Percentiles rank a stretch among this genome's conserved stretches.
These are phyloP conservation scores for Fraxinus cuspidata DNA, from an alignment of 257 asterid genomes.

Conservation along the genomic window DNA sequence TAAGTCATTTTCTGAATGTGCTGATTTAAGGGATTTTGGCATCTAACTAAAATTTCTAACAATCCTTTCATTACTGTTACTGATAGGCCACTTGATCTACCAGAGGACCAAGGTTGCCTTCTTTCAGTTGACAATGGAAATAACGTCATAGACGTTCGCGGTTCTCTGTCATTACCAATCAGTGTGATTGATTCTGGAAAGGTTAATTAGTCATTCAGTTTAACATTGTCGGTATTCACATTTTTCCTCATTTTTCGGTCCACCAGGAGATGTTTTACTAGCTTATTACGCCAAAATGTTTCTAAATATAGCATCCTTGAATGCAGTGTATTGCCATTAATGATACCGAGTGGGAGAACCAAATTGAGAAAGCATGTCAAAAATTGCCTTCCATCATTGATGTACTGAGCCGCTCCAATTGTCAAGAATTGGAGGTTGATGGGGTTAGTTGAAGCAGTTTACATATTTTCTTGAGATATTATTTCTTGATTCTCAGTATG, in stretches of 20 bases:
- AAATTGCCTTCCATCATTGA: slow-evolving; percentile 56
- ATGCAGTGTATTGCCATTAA: slow-evolving; percentile 53
- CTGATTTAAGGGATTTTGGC: background rate
- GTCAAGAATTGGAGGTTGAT: slow-evolving; percentile 46
- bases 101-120: slow-evolving; percentile 49
- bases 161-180: slow-evolving; percentile 56
- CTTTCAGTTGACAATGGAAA: slow-evolving; percentile 32
- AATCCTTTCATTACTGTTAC: slow-evolving; percentile 3
- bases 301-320: slow-evolving; percentile 7
- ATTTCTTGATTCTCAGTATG: background rate
- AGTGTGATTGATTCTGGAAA: slow-evolving; percentile 60
- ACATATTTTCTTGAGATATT: background rate
- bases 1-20: slow-evolving; percentile 28
- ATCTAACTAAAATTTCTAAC: background rate
- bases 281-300: slow-evolving; percentile 4
- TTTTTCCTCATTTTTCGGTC: background rate
- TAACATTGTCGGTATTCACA: slow-evolving; percentile 8
- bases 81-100: slow-evolving; percentile 57
- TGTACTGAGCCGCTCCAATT: slow-evolving; percentile 30
- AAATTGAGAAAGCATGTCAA: slow-evolving; percentile 34
- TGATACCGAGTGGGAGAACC: slow-evolving; percentile 46
- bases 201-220: slow-evolving; percentile 34
- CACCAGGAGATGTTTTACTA: background rate
- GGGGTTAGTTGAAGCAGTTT: slow-evolving; percentile 55
- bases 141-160: slow-evolving; percentile 36